Base-by-base conservation (phyloP, 2,329 filamentous ascomycete species). In the Calonectria fujianensis region DNA sequence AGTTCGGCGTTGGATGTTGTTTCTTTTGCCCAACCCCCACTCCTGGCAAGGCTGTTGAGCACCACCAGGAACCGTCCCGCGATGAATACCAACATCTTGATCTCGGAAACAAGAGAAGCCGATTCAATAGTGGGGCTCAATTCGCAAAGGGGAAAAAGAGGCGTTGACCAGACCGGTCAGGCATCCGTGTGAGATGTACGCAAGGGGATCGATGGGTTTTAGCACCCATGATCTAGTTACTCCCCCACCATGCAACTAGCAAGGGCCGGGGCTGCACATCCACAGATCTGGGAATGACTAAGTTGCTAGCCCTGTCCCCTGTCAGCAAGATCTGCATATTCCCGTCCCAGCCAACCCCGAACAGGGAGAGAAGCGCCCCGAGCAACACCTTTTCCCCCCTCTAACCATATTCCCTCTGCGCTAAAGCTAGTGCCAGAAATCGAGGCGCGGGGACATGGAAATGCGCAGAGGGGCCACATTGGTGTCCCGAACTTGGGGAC, bases 1-100 rank as follows among this genome's bases (percentile, higher is more conserved):
- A 81, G 80, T 81, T 81, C 80, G 80, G 80, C 79, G 79, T 77
- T 79, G 69, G 45, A 59, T 69, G 16, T 59, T 65, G 27, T n/a
- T 50, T 70, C n/a, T 63, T 61, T 48, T 45, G 7, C 54, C 35
- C 39, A 68, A 27, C 63, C 39, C 51, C 31, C 24, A 41, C 27
- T 24, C 39, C 51, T 52, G 61, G 31, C 14, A 32, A 48, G 37
- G n/a, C 51, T 41, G 35, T 59, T 72, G 27, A 20, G 57, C 37
- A 18, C 24, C n/a, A 4, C 35, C 52, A 35, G 45, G 29, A 18
- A 31, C 67, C 52, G 70, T 41, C 61, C 66, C 39, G 54, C 51
- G 13, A 31, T 41, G 57, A 69, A 29, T 54, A 57, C 18, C 52
- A 32, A 69, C 37, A 61, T 39, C 32, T 69, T 35, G 35, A 50